A percentile compares a stretch with the other conserved stretches of the same genome.
Conservation (phyloP, 495 filamentous ascomycete genomes). For the Xeromyces bisporus region DNA sequence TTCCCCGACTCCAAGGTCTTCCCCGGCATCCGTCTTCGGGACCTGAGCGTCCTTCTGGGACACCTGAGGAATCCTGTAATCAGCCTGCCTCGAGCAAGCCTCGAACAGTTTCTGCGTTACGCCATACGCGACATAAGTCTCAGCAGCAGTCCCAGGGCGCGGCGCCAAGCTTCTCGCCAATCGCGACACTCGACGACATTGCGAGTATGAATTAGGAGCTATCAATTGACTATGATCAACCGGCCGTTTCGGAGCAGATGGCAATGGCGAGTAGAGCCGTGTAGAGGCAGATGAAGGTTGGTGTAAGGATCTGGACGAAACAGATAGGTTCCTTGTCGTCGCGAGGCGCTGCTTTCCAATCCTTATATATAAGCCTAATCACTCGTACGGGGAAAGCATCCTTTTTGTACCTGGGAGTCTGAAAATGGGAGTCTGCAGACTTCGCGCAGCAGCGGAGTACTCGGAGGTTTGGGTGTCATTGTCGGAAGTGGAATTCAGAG, state of each 20-base stretch:
- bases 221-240: not conserved
- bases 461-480: constrained; percentile 3
- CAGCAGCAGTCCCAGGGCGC: constrained; percentile 27
- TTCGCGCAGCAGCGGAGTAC: constrained; percentile 1
- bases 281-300: no score
- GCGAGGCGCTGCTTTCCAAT: not conserved
- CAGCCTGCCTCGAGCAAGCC: constrained; percentile 56
- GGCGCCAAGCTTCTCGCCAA: constrained; percentile 18
- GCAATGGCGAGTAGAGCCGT: not conserved
- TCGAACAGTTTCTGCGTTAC: constrained; percentile 65
- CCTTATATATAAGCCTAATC: no score
- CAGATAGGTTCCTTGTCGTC: not conserved
- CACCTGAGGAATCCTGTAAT: constrained; percentile 48
- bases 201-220: not conserved
- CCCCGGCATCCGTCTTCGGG: constrained; percentile 48
- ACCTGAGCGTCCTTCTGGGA: constrained; percentile 37
- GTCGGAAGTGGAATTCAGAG: no score
- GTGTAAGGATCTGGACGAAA: not conserved
- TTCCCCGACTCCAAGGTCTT: constrained; percentile 58
- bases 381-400: no score
- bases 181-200: constrained; percentile 10
- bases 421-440: constrained; percentile 3
- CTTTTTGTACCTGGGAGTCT: constrained; percentile 4
- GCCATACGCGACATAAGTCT: constrained; percentile 61
- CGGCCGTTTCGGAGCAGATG: not conserved